Percentiles rank a stretch among this genome's conserved stretches.
Conservation (phyloP, 495 filamentous ascomycete species). For the Penicillium psychrofluorescens region DNA sequence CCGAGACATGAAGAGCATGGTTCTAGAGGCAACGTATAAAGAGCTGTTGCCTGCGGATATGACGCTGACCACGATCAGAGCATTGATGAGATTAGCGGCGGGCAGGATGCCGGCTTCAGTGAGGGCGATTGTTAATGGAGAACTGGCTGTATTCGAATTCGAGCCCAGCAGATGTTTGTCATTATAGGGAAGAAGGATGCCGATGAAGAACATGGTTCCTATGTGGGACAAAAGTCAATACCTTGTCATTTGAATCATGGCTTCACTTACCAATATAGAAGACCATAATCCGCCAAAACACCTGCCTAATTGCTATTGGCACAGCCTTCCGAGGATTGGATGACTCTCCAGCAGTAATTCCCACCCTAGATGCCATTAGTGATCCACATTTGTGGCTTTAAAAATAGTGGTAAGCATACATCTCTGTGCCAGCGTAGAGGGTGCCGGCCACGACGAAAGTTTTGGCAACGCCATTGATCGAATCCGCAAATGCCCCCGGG, state of each 20-base stretch:
- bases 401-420: constrained; percentile 21
- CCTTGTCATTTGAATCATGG: too few species aligned
- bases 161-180: constrained; percentile 33
- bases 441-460: constrained; percentile 66
- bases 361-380: constrained; percentile 33
- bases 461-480: constrained; percentile 46
- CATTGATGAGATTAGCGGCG: constrained; percentile 63
- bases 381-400: background rate
- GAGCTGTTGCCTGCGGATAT: constrained; percentile 64
- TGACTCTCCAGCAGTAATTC: constrained; percentile 63
- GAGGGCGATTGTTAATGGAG: constrained; percentile 70
- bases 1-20: constrained; percentile 59
- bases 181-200: constrained; percentile 58
- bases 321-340: constrained; percentile 53
- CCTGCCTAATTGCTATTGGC: constrained; percentile 59
- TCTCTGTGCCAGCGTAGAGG: constrained; percentile 63
- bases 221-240: background rate
- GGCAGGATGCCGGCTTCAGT: constrained; percentile 59
- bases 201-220: constrained; percentile 57
- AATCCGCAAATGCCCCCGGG: constrained; percentile 60
- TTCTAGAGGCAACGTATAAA: constrained; percentile 61
- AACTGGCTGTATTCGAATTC: constrained; percentile 49
- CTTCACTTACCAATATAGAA: constrained; percentile 58
- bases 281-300: constrained; percentile 64
- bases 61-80: constrained; percentile 61